Evolutionary conservation across 2,329 filamentous ascomycete genomes (phyloP), one percentile per base, ranked within the genome.

Genomic region (Ophiostoma fasciatum): DNA sequence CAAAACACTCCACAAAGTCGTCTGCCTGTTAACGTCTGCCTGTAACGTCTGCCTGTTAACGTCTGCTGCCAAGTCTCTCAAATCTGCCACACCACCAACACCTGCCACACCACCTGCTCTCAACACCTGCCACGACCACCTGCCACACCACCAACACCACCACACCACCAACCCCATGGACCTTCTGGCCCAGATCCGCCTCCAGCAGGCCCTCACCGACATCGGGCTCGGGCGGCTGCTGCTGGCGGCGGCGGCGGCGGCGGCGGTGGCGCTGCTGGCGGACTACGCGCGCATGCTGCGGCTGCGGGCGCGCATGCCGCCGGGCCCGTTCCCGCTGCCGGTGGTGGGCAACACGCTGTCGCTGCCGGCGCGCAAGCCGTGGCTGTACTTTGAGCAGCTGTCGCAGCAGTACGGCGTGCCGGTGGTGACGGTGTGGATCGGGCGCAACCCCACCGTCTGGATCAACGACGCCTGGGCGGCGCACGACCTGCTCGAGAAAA

Each of bases 361-460:
- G 41, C 56, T 73, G 4, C 68, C 68, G 2, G 57, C 64, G 18
- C 58, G 55, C 37, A 71, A 72, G 46, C 68, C 69, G 3, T 74
- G 69, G 69, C 58, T 71, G 18, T 67, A 65, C 49, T 71, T 73
- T 43, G 66, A 73, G 36, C 48, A 64, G 43, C 50, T 71, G 0
- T 65, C 68, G 4, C 63, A 66, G 43, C 47, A 53, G 31, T 64
- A 68, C 46, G 50, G 63, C 5, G 55, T 61, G 0, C 62, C 65
- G 0, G 46, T 72, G 7, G 63, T 73, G 32, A 72, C 68, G 0
- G 63, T 68, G 45, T 72, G 68, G 68, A 66, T 71, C 31, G 63
- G 64, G n/a, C 52, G 59, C 19, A 61, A 60, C 37, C 59, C 60
- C 4, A 63, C 59, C 1, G 52, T 64, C 12, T 64, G 60, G 51